A percentile compares a stretch with the other conserved stretches of the same genome.
phyloP scores from a whole-genome alignment of 345 rosid species.

The Jatropha curcas region DNA sequence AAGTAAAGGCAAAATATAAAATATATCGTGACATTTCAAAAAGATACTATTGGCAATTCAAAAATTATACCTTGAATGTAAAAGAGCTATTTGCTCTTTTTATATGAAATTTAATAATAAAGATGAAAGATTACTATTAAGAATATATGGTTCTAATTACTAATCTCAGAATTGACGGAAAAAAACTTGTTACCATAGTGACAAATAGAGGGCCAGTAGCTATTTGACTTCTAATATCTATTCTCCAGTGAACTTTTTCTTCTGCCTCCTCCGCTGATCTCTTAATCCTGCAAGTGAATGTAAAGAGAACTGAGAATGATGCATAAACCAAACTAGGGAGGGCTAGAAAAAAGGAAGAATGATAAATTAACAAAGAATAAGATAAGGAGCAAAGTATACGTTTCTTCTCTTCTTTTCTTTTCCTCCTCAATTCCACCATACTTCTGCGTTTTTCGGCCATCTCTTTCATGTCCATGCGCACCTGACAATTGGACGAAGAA shows the following conservation, averaged over 20 bases:
- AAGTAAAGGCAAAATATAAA: too few species aligned
- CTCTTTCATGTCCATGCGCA: constrained; percentile 54
- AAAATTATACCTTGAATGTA: too few species aligned
- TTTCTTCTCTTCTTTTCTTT: constrained; percentile 81
- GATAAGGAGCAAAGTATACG: constrained; percentile 29
- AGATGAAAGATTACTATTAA: too few species aligned
- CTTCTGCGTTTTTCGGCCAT: constrained; percentile 54
- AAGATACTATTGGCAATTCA: too few species aligned
- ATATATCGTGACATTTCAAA: too few species aligned
- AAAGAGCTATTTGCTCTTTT: too few species aligned
- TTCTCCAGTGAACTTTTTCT: constrained; percentile 39
- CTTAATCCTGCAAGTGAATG: constrained; percentile 54
- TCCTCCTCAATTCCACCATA: constrained; percentile 50
- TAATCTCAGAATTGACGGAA: too few species aligned
- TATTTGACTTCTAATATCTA: neutral
- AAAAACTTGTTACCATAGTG: too few species aligned
- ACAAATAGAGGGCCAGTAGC: too few species aligned
- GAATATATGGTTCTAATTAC: too few species aligned
- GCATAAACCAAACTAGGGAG: neutral
- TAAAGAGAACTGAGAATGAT: neutral
- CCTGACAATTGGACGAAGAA: constrained; percentile 36
- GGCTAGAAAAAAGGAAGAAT: neutral
- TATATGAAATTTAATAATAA: too few species aligned
- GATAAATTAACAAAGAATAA: neutral
- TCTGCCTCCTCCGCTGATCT: constrained; percentile 73